Conservation (phyloP, 2,329 filamentous ascomycete genomes). For the Magnaporthiopsis poae region DNA sequence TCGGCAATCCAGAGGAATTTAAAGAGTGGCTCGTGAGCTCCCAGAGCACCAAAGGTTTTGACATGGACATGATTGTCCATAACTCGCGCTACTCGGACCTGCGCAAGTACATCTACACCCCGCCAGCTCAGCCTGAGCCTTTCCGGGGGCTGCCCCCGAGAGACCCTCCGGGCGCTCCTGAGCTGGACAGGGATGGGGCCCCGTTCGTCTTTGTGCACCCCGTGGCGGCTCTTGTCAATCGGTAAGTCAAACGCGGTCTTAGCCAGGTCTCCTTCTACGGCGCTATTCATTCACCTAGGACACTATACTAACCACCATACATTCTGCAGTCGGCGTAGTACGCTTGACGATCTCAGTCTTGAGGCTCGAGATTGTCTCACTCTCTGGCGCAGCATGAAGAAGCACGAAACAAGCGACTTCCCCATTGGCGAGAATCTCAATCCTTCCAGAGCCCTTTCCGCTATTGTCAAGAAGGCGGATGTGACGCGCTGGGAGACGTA, state of each 20-base stretch:
- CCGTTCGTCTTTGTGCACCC: constrained; percentile 57
- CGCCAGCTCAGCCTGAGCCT: constrained; percentile 29
- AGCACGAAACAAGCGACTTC: constrained; percentile 41
- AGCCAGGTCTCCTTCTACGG: no score
- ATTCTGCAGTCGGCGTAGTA: constrained; percentile 37
- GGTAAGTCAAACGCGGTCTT: constrained; percentile 20
- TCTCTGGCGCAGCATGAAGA: constrained; percentile 55
- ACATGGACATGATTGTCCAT: constrained; percentile 60
- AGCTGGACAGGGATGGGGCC: constrained; percentile 33
- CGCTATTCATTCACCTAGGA: no score
- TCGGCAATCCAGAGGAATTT: constrained; percentile 66
- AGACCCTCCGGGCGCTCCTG: constrained; percentile 30
- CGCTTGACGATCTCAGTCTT: constrained; percentile 57
- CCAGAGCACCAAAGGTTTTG: constrained; percentile 52
- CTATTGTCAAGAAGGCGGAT: constrained; percentile 52
- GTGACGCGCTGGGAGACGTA: constrained; percentile 54
- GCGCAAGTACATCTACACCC: constrained; percentile 60
- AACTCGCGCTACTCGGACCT: constrained; percentile 64
- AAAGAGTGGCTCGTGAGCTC: constrained; percentile 56
- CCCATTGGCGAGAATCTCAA: constrained; percentile 39
- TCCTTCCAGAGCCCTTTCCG: constrained; percentile 38
- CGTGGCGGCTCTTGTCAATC: constrained; percentile 51
- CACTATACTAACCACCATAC: constrained; percentile 7
- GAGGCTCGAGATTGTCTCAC: constrained; percentile 62
- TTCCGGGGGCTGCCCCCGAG: constrained; percentile 42